These are phyloP conservation scores for Neurospora sp. DNA, from an alignment of 495 filamentous ascomycete species.

Conservation along the genomic window DNA sequence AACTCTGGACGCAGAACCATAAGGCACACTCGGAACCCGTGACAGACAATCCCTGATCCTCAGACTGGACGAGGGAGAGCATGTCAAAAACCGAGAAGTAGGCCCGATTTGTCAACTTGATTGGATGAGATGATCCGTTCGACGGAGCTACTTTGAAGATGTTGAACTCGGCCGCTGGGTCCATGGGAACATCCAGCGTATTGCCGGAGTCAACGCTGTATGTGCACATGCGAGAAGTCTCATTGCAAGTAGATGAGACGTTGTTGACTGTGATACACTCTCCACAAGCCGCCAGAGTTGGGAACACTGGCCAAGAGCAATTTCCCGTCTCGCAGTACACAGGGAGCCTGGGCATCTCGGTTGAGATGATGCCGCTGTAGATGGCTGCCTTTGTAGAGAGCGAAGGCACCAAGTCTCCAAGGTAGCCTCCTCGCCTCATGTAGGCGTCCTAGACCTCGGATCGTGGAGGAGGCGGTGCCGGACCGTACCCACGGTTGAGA, in stretches of 20 bases:
- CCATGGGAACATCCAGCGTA: constrained; percentile 7
- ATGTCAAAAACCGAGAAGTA: constrained; percentile 28
- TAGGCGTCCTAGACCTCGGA: constrained; percentile 24
- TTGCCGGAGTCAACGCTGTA: constrained; percentile 22
- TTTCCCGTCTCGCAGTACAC: constrained; percentile 21
- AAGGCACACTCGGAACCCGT: constrained; percentile 18
- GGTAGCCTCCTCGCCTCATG: constrained; percentile 8
- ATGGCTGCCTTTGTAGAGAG: constrained; percentile 29
- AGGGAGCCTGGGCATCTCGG: constrained; percentile 9
- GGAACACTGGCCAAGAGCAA: constrained; percentile 28
- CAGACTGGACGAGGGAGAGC: constrained; percentile 13
- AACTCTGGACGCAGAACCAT: constrained; percentile 28
- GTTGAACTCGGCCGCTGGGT: constrained; percentile 8
- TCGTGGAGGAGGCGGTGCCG: constrained; percentile 12
- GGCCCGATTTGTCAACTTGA: constrained; percentile 10
- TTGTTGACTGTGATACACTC: constrained; percentile 13
- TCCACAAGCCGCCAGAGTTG: constrained; percentile 26
- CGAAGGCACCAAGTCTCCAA: constrained; percentile 14
- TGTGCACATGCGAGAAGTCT: constrained; percentile 16
- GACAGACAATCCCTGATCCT: constrained; percentile 3
- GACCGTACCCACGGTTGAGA: constrained; percentile 1
- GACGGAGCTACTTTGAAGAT: constrained; percentile 21
- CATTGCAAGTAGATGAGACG: constrained; percentile 12
- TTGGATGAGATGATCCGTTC: constrained; percentile 9
- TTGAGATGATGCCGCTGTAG: constrained; percentile 28